Conservation (phyloP, 331 rosid genomes). For the Cydonia oblonga region DNA sequence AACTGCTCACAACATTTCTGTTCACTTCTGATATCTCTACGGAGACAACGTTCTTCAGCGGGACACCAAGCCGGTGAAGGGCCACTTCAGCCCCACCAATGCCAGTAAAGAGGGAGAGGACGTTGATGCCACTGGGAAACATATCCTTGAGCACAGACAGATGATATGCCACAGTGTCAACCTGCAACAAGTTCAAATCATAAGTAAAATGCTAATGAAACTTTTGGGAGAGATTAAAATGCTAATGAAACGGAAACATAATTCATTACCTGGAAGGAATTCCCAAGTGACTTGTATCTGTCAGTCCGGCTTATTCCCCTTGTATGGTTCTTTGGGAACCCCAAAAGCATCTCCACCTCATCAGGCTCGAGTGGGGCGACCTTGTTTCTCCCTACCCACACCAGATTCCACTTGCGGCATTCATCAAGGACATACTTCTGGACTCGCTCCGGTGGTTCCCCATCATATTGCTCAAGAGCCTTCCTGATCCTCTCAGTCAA, state of each 20-base stretch:
- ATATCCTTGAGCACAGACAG: slow-evolving; percentile 66
- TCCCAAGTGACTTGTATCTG: slow-evolving; percentile 84
- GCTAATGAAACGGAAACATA: not conserved
- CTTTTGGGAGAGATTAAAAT: not conserved
- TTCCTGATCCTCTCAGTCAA: slow-evolving; percentile 64
- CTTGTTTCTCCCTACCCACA: slow-evolving; percentile 95
- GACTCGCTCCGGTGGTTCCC: slow-evolving; percentile 38
- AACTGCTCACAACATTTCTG: slow-evolving; percentile 62
- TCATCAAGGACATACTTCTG: slow-evolving; percentile 59
- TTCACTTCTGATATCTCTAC: slow-evolving; percentile 73
- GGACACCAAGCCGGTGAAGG: slow-evolving; percentile 71
- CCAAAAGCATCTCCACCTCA: slow-evolving; percentile 78
- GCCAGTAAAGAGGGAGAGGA: slow-evolving; percentile 92
- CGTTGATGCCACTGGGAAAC: slow-evolving; percentile 74
- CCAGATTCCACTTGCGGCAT: slow-evolving; percentile 89
- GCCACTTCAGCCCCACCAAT: slow-evolving; percentile 97
- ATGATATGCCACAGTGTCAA: slow-evolving; percentile 93
- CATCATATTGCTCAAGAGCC: slow-evolving; percentile 51
- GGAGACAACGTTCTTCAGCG: slow-evolving; percentile 66
- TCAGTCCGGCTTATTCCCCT: slow-evolving; percentile 95
- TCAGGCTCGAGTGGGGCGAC: slow-evolving; percentile 92
- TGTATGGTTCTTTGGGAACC: slow-evolving; percentile 90
- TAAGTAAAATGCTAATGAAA: slow-evolving; percentile 5
- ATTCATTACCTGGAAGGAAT: slow-evolving; percentile 75
- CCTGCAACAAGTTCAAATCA: slow-evolving; percentile 36